These are phyloP conservation scores for Boletus subcaerulescens DNA, from an alignment of 768 basidiomycete genomes.

Conservation along the genomic window DNA sequence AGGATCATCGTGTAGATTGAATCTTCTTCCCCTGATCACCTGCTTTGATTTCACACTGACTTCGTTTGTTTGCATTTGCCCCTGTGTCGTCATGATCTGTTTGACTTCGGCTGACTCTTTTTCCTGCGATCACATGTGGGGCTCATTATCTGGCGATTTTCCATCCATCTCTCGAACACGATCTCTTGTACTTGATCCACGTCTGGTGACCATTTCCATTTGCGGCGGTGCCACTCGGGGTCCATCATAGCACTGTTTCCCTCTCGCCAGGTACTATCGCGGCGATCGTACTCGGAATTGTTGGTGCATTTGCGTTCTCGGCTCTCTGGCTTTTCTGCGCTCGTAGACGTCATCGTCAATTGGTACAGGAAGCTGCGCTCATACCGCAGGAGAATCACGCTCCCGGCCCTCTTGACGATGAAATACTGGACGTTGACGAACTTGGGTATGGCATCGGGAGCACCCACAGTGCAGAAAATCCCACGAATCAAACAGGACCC, in stretches of 20 bases:
- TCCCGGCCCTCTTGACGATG: conserved; percentile 22
- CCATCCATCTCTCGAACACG: conserved; percentile 1
- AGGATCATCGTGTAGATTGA: conserved; percentile 7
- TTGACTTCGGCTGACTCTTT: conserved; percentile 15
- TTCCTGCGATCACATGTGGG: conserved; percentile 13
- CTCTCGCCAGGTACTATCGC: conserved; percentile 25
- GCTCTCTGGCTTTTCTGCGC: conserved; percentile 33
- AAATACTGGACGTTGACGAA: conserved; percentile 17
- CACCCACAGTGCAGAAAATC: neutral
- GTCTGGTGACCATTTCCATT: conserved; percentile 3
- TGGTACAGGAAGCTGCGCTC: conserved; percentile 18
- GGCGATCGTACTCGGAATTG: conserved; percentile 24
- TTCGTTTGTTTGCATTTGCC: conserved; percentile 9
- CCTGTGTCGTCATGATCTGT: conserved; percentile 19
- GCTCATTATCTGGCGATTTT: conserved; percentile 8
- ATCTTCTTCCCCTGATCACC: neutral
- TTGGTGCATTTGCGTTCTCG: conserved; percentile 26
- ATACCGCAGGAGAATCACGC: conserved; percentile 6
- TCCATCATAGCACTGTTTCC: conserved; percentile 3
- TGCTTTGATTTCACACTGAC: conserved; percentile 4
- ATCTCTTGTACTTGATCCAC: conserved; percentile 3
- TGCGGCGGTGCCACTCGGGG: conserved; percentile 3
- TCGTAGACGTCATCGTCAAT: conserved; percentile 26
- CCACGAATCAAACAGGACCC: neutral
- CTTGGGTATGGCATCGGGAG: conserved; percentile 2